phyloP scores from a whole-genome alignment of 257 asterid genomes.

The Solanum neorickii region DNA sequence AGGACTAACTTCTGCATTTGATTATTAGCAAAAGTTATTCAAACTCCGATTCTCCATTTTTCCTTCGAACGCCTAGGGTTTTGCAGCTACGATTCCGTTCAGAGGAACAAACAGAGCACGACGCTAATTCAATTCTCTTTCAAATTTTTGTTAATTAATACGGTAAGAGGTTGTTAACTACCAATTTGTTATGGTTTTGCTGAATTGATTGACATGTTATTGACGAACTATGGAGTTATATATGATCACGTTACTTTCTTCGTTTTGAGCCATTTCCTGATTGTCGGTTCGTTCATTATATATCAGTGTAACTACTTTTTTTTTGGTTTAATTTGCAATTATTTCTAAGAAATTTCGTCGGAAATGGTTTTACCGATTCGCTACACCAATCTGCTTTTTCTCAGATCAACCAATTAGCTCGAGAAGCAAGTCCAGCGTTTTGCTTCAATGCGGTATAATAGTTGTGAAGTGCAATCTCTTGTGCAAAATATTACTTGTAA shows the following conservation, averaged over 20 bases:
- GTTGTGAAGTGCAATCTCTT: neutral
- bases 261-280: neutral
- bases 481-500: neutral
- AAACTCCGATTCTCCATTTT: neutral
- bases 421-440: neutral
- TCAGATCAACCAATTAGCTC: neutral
- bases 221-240: neutral
- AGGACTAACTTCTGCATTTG: neutral
- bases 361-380: neutral
- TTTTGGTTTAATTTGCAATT: neutral
- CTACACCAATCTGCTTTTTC: neutral
- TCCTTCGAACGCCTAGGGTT: neutral
- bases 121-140: neutral
- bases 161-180: neutral
- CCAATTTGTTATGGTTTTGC: neutral
- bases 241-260: neutral
- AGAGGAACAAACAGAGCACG: neutral
- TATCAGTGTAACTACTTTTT: neutral
- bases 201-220: neutral
- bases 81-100: neutral
- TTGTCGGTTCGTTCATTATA: neutral
- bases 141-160: neutral
- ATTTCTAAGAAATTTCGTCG: neutral
- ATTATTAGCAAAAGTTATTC: neutral
- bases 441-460: neutral